Conservation (phyloP, 73 alveolate genomes). For the Loxodes magnus region DNA sequence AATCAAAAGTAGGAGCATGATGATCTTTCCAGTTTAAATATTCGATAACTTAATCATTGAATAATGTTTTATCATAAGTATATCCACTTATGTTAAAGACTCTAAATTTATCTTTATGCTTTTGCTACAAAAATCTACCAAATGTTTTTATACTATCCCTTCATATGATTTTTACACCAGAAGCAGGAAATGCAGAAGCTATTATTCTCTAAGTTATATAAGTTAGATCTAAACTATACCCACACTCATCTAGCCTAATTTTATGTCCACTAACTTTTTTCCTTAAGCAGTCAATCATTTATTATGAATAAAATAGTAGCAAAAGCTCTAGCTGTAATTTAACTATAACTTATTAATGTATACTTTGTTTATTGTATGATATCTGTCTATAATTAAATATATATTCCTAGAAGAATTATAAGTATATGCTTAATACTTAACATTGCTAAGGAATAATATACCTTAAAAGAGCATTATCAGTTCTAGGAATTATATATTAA, state of each 20-base stretch:
- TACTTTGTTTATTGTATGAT: too few relatives aligned
- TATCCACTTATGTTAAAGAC: conserved; percentile 1
- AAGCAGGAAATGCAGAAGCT: conserved; percentile 81
- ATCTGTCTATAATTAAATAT: too few relatives aligned
- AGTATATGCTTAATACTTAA: too few relatives aligned
- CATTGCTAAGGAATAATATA: too few relatives aligned
- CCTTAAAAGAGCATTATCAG: too few relatives aligned
- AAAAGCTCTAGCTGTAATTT: too few relatives aligned
- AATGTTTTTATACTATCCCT: conserved; percentile 47
- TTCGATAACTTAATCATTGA: not conserved
- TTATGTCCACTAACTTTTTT: conserved; percentile 40
- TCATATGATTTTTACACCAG: conserved; percentile 58
- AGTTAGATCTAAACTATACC: conserved; percentile 60
- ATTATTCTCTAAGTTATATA: conserved; percentile 57
- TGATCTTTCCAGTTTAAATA: not conserved
- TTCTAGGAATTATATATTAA: too few relatives aligned
- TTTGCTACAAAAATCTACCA: not conserved
- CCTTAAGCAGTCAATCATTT: too few relatives aligned
- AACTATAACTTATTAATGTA: too few relatives aligned
- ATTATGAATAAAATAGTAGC: too few relatives aligned
- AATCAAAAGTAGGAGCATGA: not conserved
- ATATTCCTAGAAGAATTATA: too few relatives aligned
- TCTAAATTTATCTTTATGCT: not conserved
- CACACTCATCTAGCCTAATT: conserved; percentile 34
- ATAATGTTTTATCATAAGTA: not conserved